These are phyloP conservation scores for Penicillium pulvis DNA, from an alignment of 495 filamentous ascomycete genomes.

Conservation along the genomic window DNA sequence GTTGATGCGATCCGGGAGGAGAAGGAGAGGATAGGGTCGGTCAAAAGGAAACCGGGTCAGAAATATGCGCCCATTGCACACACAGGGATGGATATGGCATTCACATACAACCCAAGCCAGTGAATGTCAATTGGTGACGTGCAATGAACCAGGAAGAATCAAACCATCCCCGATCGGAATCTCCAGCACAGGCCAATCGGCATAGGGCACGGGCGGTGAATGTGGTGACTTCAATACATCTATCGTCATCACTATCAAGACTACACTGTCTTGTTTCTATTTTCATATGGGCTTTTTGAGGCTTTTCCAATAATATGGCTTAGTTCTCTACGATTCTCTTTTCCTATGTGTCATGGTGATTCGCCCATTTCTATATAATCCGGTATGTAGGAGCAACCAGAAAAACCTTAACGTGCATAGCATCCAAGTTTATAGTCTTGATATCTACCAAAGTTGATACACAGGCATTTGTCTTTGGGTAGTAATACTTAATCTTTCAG, in stretches of 20 bases:
- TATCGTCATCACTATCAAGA: not conserved
- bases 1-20: conserved; percentile 14
- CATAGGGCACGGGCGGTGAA: conserved; percentile 13
- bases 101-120: conserved; percentile 2
- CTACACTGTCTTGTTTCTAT: too few species aligned
- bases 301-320: too few species aligned
- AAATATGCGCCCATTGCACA: conserved; percentile 21
- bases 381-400: too few species aligned
- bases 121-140: conserved; percentile 18
- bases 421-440: too few species aligned
- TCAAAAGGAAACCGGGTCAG: conserved; percentile 19
- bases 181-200: conserved; percentile 20
- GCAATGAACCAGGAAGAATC: conserved; percentile 10
- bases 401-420: too few species aligned
- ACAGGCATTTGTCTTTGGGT: too few species aligned
- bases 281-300: too few species aligned
- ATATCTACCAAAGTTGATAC: too few species aligned
- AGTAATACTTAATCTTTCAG: too few species aligned
- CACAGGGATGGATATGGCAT: conserved; percentile 5
- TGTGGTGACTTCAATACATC: not conserved
- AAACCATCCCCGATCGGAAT: conserved; percentile 14
- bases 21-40: conserved; percentile 19
- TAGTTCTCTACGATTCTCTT: too few species aligned
- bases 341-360: too few species aligned
- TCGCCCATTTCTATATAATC: too few species aligned